Percentiles rank a stretch among this genome's conserved stretches.
Conservation (phyloP, 345 rosid genomes). For the Salix udensis region DNA sequence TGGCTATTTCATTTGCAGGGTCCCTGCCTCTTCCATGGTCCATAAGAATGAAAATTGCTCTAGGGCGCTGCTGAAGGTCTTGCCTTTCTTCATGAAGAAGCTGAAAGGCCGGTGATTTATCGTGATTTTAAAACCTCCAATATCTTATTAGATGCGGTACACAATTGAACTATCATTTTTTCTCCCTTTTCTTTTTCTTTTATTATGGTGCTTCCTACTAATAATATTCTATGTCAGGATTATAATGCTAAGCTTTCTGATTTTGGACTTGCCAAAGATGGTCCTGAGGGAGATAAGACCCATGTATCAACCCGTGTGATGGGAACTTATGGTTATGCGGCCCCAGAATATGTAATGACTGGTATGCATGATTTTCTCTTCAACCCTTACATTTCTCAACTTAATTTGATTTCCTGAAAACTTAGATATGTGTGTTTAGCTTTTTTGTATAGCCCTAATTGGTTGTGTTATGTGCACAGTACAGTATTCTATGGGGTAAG, state of each 20-base stretch:
- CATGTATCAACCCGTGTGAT: constrained; percentile 97
- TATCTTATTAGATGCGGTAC: constrained; percentile 82
- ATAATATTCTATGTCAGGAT: constrained; percentile 49
- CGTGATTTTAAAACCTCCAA: constrained; percentile 98
- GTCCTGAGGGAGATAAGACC: constrained; percentile 96
- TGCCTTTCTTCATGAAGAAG: constrained; percentile 96
- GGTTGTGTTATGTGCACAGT: not conserved
- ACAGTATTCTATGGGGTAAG: not conserved
- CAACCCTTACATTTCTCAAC: not conserved
- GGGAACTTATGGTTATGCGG: constrained; percentile 98
- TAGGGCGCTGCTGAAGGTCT: constrained; percentile 98
- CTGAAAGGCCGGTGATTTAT: constrained; percentile 87
- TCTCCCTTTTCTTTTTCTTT: not conserved
- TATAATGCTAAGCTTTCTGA: constrained; percentile 95
- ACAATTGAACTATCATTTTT: constrained; percentile 14
- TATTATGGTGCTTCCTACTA: constrained; percentile 13
- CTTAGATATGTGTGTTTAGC: not conserved
- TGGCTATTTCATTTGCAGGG: constrained; percentile 42
- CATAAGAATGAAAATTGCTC: constrained; percentile 88
- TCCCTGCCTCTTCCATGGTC: constrained; percentile 98
- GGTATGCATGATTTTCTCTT: constrained; percentile 40
- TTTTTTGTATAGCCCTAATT: not conserved
- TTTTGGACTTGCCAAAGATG: constrained; percentile 98
- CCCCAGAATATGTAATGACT: constrained; percentile 98
- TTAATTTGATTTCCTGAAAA: not conserved